Base-by-base conservation (phyloP, 257 asterid genomes). In the Hygrophila difformis region DNA sequence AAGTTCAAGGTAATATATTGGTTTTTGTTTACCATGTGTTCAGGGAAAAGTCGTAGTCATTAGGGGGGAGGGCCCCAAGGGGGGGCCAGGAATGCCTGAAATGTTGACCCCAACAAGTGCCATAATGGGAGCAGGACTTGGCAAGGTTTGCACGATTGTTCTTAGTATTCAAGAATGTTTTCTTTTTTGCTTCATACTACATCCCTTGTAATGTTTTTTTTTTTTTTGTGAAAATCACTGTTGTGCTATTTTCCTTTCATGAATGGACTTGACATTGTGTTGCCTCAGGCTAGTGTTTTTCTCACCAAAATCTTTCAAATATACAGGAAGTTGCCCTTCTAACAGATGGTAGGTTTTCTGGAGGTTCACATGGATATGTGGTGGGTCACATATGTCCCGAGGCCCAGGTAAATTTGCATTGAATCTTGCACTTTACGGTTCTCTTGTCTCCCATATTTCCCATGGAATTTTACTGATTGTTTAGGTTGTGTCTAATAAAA, bases 21-120 rank as follows among this genome's bases (percentile, higher is more conserved):
- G n/a, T n/a, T 26, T 26, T 26, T 26, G 31, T 26, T 26, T 44
- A 13, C 9, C 11, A 22, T 23, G 8, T 28, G 12, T 67, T 47
- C 81, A 88, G 98, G 98, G 98, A 18, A 89, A 71, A 71, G 98
- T 89, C 13, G 85, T 89, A 1, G 91, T 89, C 49, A 89, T 89
- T 53, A 67, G 96, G 70, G 98, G 98, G 54, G 98, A 89, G 65
- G 98, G 98, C 5, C 98, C 98, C 36, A 89, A 89, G 59, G 98
- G 98, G 8, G 98, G 98, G 33, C 96, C 98, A 3, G 98, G 98
- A 29, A 89, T 89, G 98, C 98, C 98, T 1, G 98, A 89, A 71
- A 89, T 89, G 98, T 78, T 89, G 42, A 89, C 98, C 44, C 98
- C 98, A 48, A 89, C 98, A 19, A 85, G 98, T 64, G 98, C 98